phyloP scores from a whole-genome alignment of 257 asterid genomes.

The Primulina eburnea region DNA sequence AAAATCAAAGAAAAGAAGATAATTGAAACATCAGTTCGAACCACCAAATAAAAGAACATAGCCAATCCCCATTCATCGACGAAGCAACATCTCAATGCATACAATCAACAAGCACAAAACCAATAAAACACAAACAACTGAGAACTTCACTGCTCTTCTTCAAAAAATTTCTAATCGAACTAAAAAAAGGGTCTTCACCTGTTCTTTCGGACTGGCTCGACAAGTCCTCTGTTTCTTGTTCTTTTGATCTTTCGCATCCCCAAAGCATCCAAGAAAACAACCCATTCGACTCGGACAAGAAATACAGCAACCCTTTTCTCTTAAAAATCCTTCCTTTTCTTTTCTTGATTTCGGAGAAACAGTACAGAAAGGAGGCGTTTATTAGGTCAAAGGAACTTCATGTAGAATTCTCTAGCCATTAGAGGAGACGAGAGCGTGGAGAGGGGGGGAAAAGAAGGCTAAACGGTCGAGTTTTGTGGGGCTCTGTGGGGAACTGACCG shows the following conservation, averaged over 20 bases:
- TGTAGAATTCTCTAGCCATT: slow-evolving; percentile 18
- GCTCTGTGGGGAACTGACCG: slow-evolving; percentile 54
- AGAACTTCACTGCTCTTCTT: slow-evolving; percentile 6
- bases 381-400: slow-evolving; percentile 24
- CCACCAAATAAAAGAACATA: slow-evolving; percentile 11
- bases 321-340: neutral
- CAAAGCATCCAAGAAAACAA: slow-evolving; percentile 86
- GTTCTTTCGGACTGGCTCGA: slow-evolving; percentile 54
- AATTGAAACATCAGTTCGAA: neutral
- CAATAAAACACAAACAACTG: neutral
- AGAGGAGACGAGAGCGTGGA: slow-evolving; percentile 27
- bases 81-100: neutral
- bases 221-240: slow-evolving; percentile 52
- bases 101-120: neutral
- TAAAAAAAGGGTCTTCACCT: slow-evolving; percentile 33
- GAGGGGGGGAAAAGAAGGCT: slow-evolving; percentile 16
- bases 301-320: slow-evolving; percentile 10
- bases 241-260: slow-evolving; percentile 55
- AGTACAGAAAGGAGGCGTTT: slow-evolving; percentile 18
- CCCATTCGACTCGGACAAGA: slow-evolving; percentile 57
- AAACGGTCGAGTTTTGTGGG: slow-evolving; percentile 52
- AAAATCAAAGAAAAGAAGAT: neutral
- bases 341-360: slow-evolving; percentile 18
- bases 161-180: slow-evolving; percentile 20
- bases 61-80: neutral